Evolutionary conservation across 2,329 filamentous ascomycete species (phyloP), one percentile per base, ranked within the genome.

Genomic region (Xylariaceae sp.): DNA sequence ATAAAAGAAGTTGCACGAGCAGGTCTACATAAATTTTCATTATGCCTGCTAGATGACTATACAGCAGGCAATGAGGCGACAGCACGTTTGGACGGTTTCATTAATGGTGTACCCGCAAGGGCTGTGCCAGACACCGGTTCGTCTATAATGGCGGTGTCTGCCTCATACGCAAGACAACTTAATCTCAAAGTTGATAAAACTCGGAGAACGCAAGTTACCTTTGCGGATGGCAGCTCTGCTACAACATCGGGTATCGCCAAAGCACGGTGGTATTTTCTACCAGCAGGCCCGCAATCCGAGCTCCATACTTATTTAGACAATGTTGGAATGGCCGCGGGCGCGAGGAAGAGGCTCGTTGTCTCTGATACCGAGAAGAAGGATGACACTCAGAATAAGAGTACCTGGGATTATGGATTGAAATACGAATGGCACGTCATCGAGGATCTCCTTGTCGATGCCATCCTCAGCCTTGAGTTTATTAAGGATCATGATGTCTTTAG

Each of bases 381-480:
- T 27, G n/a, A 50, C 26, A 26, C 13, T 3, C 8, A 48, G n/a
- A 20, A 43, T 16, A 8, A n/a, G 1, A n/a, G 27, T 11, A 6
- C 32, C 3, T 52, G 41, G 41, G 26, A 46, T 41, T 41, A 40
- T 27, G 41, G 18, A 2, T 52, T 40, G 40, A 41, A 52, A 33
- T 52, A 52, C 15, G 41, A 50, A 13, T 50, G 46, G 46, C 36
- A 50, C 21, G 46, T 50, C 21, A 41, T 50, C 11, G 27, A 50
- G 13, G 36, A 27, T 15, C 46, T 50, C 2, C 36, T 26, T 13
- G 46, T 42, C 29, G 46, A 50, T 29, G 46, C 37, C 10, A 27
- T 50, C n/a, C 46, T 50, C 3, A 50, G 37, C 16, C 29, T 50
- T 1, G 29, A 35, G 6, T 50, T 50, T 9, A 50, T 50, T 15